phyloP scores from a whole-genome alignment of 257 asterid genomes.

The Phtheirospermum japonicum region DNA sequence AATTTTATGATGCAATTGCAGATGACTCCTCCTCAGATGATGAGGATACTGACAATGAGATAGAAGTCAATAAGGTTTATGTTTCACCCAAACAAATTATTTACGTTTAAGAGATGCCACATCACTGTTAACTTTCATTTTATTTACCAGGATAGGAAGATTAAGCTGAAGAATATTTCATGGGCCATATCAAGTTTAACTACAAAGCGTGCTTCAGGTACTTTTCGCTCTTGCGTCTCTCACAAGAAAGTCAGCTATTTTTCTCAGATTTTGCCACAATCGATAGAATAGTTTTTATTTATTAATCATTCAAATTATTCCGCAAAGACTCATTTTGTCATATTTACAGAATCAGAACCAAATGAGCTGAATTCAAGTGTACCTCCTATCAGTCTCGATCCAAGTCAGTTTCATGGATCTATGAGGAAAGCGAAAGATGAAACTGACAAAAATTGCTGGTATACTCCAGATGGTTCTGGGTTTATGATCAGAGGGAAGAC shows the following conservation, averaged over 20 bases:
- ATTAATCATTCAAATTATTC: slow-evolving; percentile 9
- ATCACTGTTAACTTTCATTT: slow-evolving; percentile 18
- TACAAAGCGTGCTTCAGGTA: slow-evolving; percentile 59
- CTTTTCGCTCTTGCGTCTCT: slow-evolving; percentile 15
- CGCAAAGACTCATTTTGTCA: slow-evolving; percentile 27
- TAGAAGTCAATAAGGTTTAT: slow-evolving; percentile 55
- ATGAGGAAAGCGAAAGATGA: slow-evolving; percentile 78
- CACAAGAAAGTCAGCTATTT: slow-evolving; percentile 20
- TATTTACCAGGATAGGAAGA: slow-evolving; percentile 51
- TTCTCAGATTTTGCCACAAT: slow-evolving; percentile 18
- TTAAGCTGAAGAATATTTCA: slow-evolving; percentile 73
- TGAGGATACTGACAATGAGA: slow-evolving; percentile 59
- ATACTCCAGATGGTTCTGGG: slow-evolving; percentile 82
- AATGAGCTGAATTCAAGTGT: slow-evolving; percentile 51
- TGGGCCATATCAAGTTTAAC: slow-evolving; percentile 83
- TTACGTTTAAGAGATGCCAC: slow-evolving; percentile 16
- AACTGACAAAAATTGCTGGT: slow-evolving; percentile 81
- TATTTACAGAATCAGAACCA: slow-evolving; percentile 47
- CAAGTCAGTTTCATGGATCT: slow-evolving; percentile 63
- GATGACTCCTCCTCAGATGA: slow-evolving; percentile 67
- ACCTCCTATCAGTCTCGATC: slow-evolving; percentile 53
- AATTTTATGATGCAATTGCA: slow-evolving; percentile 85
- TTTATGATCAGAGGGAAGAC: slow-evolving; percentile 96
- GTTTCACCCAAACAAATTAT: slow-evolving; percentile 13
- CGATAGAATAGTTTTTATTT: slow-evolving; percentile 17